Evolutionary conservation across 2,329 filamentous ascomycete species (phyloP), one percentile per base, ranked within the genome.

Genomic region (Aspergillus caelatus): DNA sequence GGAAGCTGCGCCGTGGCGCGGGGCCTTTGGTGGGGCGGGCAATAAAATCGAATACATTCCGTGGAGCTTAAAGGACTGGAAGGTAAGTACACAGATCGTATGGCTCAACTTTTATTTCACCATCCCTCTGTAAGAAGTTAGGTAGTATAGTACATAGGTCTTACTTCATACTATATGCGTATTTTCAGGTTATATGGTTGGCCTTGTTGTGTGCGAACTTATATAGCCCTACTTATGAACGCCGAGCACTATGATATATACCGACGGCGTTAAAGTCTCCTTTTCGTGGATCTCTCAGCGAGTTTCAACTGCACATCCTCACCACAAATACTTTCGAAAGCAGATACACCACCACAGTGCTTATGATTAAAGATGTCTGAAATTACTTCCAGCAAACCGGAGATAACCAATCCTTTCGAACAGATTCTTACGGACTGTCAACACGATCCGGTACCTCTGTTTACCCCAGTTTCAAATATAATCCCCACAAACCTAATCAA

Each of bases 401-500:
- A 65, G 52, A 34, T 48, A 46, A 39, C 28, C 28, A 96, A 95
- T 68, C 92, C 92, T 0, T 95, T 94, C 74, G 84, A 91, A 68
- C 87, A 89, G 21, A 80, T 96, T 63, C 91, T 96, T 63, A 77
- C 84, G 48, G 85, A 86, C 11, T 93, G 89, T 73, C 78, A 88
- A 55, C 81, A 90, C 74, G 82, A 92, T 68, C 81, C 88, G 60
- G 92, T 94, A 83, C 72, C 84, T 77, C 8, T 23, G 36, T 46
- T 48, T 41, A 58, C 36, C 32, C 26, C 32, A 48, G 50, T 5
- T n/a, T 23, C 19, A 6, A 54, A 21, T 23, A 23, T 57, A 21
- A 34, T 9, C 30, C 34, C n/a, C 28, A 36, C 16, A 39, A 53
- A 16, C 39, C 53, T 26, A 19, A 36, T 32, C 30, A 52, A 57